A percentile compares a stretch with the other conserved stretches of the same genome.
These are phyloP conservation scores for Malassezia brasiliensis DNA, from an alignment of 1,284 basidiomycete genomes.

Conservation along the genomic window DNA sequence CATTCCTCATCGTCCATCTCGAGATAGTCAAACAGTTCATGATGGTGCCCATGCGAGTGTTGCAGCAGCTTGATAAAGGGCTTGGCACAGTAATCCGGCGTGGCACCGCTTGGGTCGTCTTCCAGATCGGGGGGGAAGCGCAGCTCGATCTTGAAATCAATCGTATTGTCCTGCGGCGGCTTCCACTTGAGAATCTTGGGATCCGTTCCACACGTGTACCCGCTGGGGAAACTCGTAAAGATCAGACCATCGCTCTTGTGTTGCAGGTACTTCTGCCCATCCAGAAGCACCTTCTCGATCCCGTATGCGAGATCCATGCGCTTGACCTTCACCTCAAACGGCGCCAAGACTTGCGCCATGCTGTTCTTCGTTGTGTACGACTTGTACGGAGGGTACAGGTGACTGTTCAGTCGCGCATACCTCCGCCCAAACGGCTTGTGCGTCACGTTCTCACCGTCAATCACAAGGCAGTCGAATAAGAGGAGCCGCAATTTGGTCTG, in stretches of 20 bases:
- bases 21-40: constrained; percentile 80
- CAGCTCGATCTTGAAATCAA: constrained; percentile 90
- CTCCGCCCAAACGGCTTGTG: constrained; percentile 68
- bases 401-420: constrained; percentile 73
- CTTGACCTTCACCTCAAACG: constrained; percentile 78
- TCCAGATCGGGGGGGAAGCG: constrained; percentile 65
- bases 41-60: constrained; percentile 55
- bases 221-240: constrained; percentile 79
- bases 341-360: constrained; percentile 56
- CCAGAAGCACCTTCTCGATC: constrained; percentile 63
- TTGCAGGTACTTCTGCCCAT: constrained; percentile 74
- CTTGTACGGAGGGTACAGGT: constrained; percentile 71
- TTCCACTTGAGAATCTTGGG: constrained; percentile 90
- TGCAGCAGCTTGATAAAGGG: constrained; percentile 75
- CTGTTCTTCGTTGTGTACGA: constrained; percentile 60
- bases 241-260: constrained; percentile 95
- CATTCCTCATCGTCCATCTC: constrained; percentile 81
- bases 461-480: constrained; percentile 85
- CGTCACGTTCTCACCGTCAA: constrained; percentile 80
- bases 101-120: constrained; percentile 18
- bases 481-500: constrained; percentile 73
- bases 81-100: constrained; percentile 70
- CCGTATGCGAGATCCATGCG: constrained; percentile 80
- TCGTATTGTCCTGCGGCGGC: constrained; percentile 91
- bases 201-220: constrained; percentile 83